phyloP scores from a whole-genome alignment of 2,329 filamentous ascomycete genomes.

The Colletotrichum gigasporum region DNA sequence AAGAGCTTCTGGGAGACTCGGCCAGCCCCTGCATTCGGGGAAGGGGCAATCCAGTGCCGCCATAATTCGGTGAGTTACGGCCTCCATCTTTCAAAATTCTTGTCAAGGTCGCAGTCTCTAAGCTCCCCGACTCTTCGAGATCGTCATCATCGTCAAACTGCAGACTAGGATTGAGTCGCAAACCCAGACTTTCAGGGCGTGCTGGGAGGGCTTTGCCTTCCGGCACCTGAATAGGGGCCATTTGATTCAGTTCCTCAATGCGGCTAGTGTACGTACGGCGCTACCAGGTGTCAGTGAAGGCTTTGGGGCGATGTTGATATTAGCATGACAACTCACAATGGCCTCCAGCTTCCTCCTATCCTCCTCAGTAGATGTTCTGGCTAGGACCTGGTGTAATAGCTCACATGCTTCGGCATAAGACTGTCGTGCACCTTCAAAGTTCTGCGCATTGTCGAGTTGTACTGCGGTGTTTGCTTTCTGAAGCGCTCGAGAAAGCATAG shows the following conservation, averaged over 20 bases:
- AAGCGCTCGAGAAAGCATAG: slow-evolving; percentile 94
- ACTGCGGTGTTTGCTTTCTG: slow-evolving; percentile 97
- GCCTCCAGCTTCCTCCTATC: slow-evolving; percentile 91
- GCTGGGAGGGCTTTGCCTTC: slow-evolving; percentile 82
- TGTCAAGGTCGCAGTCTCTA: slow-evolving; percentile 63
- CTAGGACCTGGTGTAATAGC: slow-evolving; percentile 86
- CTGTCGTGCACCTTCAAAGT: slow-evolving; percentile 89
- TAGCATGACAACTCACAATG: slow-evolving; percentile 88
- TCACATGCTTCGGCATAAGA: slow-evolving; percentile 93
- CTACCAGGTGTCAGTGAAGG: slow-evolving; percentile 54
- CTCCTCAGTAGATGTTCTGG: slow-evolving; percentile 83
- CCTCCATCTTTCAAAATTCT: slow-evolving; percentile 46
- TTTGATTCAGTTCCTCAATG: slow-evolving; percentile 84
- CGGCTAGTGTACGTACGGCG: slow-evolving; percentile 89
- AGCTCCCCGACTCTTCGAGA: slow-evolving; percentile 53
- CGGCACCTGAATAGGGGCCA: slow-evolving; percentile 62
- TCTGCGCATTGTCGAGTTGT: slow-evolving; percentile 93
- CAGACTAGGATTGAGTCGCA: slow-evolving; percentile 49
- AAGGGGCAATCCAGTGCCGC: slow-evolving; percentile 30
- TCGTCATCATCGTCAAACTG: slow-evolving; percentile 49
- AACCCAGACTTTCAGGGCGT: slow-evolving; percentile 67
- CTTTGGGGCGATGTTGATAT: too few relatives aligned
- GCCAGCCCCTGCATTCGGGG: slow-evolving; percentile 15
- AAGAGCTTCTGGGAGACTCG: slow-evolving; percentile 15
- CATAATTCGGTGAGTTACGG: not conserved